Base-by-base conservation (phyloP, 176 grass and related monocot species). In the Triticum timopheevii region DNA sequence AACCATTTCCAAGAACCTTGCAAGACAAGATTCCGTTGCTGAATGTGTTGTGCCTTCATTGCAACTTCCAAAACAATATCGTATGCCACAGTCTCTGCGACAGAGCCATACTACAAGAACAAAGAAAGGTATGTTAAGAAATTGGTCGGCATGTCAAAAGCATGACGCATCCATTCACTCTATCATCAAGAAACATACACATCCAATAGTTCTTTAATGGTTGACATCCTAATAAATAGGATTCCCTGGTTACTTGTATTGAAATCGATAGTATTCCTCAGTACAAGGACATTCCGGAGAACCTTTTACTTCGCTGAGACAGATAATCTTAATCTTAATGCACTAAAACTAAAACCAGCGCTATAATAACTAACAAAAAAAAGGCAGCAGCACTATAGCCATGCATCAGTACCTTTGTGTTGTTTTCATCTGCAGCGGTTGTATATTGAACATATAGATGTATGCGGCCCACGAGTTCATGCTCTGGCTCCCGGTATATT, bases 11-110 rank as follows among this genome's bases (percentile, higher is more conserved):
- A 99, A 66, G 94, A 63, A 69, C 97, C 94, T 88, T 96, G 87
- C 73, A 99, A 83, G 25, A 96, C 20, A 16, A 99, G 83, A 61
- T 93, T 99, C 59, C 94, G 84, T 89, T 99, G 93, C 64, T 89
- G 92, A 79, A 99, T 94, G 58, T 90, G 84, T 24, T 96, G 94
- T 1, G 90, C 83, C 90, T 99, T 99, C 97, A 99, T 99, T 66
- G 92, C 97, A 87, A 96, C 94, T 91, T 99, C 97, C 58, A 99
- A 77, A 84, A 90, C 89, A n/a, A 99, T 94, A 76, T 99, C 97
- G 81, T 96, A 99, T 27, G 97, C 97, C 54, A 99, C 97, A 65
- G 97, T 99, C 89, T 99, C 97, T 80, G 94, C 97, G 77, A 99
- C 93, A 65, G 94, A 96, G 62, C 97, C 97, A 91, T 90, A 95